Percentiles rank a stretch among this genome's conserved stretches.
Evolutionary conservation across 305 asterid species (phyloP).

Genomic region (Fraxinus floribunda): DNA sequence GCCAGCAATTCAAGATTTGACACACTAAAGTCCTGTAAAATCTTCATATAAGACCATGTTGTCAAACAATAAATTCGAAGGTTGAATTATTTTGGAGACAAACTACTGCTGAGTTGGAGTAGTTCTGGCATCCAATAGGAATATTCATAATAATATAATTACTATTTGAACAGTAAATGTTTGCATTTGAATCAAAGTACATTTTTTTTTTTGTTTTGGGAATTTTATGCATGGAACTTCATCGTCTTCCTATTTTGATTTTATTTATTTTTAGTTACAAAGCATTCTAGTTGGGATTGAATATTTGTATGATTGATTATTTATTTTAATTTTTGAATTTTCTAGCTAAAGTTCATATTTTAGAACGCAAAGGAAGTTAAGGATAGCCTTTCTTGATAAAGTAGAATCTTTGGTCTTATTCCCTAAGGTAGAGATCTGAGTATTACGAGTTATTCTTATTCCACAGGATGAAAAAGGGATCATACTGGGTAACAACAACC

Average conservation of each 20-base stretch:
- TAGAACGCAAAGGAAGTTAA: slow-evolving; percentile 12
- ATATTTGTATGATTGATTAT: not conserved
- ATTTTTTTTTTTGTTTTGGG: not conserved
- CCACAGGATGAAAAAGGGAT: not conserved
- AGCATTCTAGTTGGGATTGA: not conserved
- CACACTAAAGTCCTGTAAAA: not conserved
- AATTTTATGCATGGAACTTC: not conserved
- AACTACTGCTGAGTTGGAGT: not conserved
- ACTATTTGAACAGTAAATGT: not conserved
- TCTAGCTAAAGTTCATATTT: slow-evolving; percentile 4
- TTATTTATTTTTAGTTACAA: not conserved
- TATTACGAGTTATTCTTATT: not conserved
- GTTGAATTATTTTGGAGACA: not conserved
- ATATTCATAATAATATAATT: too few species aligned
- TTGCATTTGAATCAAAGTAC: not conserved
- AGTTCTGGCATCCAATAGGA: not conserved
- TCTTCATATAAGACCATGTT: not conserved
- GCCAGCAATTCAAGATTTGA: too few species aligned
- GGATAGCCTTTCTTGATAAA: slow-evolving; percentile 8
- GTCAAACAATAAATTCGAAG: not conserved
- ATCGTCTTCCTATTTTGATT: not conserved
- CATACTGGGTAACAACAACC: not conserved
- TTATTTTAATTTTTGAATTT: not conserved
- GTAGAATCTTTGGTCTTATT: not conserved
- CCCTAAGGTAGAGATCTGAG: not conserved